phyloP scores from a whole-genome alignment of 2,329 filamentous ascomycete genomes.

The Fusarium aywerte region DNA sequence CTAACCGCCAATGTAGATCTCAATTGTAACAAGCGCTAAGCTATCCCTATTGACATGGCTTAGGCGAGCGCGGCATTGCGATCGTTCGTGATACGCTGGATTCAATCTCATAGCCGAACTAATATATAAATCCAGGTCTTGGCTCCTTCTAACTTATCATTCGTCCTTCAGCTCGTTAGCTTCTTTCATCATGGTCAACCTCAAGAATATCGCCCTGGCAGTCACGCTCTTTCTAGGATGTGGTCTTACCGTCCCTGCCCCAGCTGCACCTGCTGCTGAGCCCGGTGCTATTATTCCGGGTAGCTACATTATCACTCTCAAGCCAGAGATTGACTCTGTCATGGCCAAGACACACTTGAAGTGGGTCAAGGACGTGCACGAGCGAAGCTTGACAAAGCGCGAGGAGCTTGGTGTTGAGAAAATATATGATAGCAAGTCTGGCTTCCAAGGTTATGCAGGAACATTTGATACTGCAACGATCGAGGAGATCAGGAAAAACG shows the following conservation, averaged over 20 bases:
- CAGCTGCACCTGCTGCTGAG: neutral
- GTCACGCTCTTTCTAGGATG: conserved; percentile 14
- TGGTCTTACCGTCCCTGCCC: conserved; percentile 10
- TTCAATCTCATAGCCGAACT: neutral
- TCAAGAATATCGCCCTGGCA: neutral
- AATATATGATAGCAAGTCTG: conserved; percentile 41
- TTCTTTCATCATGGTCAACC: conserved; percentile 5
- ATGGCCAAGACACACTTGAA: conserved; percentile 59
- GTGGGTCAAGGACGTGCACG: conserved; percentile 61
- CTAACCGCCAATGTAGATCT: neutral
- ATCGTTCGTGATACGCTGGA: neutral
- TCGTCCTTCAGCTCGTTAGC: neutral
- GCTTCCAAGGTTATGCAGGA: conserved; percentile 56
- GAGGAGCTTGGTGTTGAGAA: conserved; percentile 49
- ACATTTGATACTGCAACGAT: conserved; percentile 54
- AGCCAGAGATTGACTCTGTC: conserved; percentile 53
- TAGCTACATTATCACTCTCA: conserved; percentile 71
- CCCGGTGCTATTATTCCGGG: conserved; percentile 45
- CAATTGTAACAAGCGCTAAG: neutral
- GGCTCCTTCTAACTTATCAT: neutral
- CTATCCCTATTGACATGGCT: neutral
- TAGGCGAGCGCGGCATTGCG: neutral
- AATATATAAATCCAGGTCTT: neutral
- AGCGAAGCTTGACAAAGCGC: conserved; percentile 61
- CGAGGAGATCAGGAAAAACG: conserved; percentile 52